Base-by-base conservation (phyloP, 2,329 filamentous ascomycete species). In the Scytalidium sp. region DNA sequence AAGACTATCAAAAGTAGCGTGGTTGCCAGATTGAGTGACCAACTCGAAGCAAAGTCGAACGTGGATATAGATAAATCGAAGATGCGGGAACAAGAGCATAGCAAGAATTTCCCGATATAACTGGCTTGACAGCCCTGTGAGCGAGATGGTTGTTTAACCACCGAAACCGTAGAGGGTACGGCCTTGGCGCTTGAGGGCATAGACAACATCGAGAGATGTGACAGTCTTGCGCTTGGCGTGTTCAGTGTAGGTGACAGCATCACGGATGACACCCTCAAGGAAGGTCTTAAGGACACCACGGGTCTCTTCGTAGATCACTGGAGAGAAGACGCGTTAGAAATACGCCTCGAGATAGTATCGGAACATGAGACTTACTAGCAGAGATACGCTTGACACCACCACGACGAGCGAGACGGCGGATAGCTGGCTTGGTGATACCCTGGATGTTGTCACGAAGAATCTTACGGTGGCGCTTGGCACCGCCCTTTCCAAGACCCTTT, bases 321-420 rank as follows among this genome's bases (percentile, higher is more conserved):
- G 41, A 51, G 48, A 46, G 22, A 47, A 22, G 17, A 40, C 19
- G 32, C 15, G 41, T 59, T 47, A 46, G 2, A 6, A 20, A n/a
- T 36, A 5, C 13, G 11, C 7, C 13, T n/a, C 32, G 17, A 5
- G 32, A 6, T 6, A 39, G 17, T 13, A 11, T 15, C 8, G 6
- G 9, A n/a, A 15, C 22, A 21, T 43, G n/a, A 20, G 46, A 59
- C 56, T 72, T 83, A 89, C 85, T 95, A 72, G 92, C 92, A 68
- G 91, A 96, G 69, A 97, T 97, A 96, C 92, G 92, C 90, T 97
- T 97, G 83, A 97, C 92, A 92, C 92, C 92, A 76, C 92, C 92
- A 94, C 92, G 91, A 79, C 92, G 92, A 61, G 92, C 92, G 73
- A 97, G 91, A 95, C 92, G 92, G 69, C 92, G 88, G 77, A 97